Base-by-base conservation (phyloP, 805 yeast species). In the Candida broadrunensis region DNA sequence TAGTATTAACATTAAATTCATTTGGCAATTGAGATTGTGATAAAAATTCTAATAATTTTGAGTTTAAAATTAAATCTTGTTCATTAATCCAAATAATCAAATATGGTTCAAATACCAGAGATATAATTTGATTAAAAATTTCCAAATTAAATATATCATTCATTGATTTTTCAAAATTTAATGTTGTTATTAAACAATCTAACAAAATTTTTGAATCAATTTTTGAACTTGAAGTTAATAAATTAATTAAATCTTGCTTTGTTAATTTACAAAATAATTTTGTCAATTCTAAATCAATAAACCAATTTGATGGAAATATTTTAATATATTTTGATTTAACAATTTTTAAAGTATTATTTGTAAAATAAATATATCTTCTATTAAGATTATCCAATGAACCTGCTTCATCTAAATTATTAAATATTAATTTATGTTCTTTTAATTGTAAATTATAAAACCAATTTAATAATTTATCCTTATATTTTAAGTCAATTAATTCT, bases 341-440 rank as follows among this genome's bases (percentile, higher is more conserved):
- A 17, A 73, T 71, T 39, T 73, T 75, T 44, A 91, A 63, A 1
- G 87, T 75, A 49, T 85, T 81, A 49, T 83, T 82, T 8, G 29
- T 11, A 62, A 88, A 86, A 58, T 85, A 91, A 24, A 89, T 77
- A 58, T 80, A 93, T 36, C 99, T 70, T 49, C 97, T 70, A 23
- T 80, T 75, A 38, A 93, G 63, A 60, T 93, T 93, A 44, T 93
- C 99, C 44, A 93, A 65, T 4, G 95, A 84, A 1, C 97, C 97
- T 0, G 99, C 99, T 62, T 93, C 99, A 51, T 89, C 97, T 12
- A 80, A 73, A 8, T 81, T 72, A 39, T 80, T 76, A 63, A 93
- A 93, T 9, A 93, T 88, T 17, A 78, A 66, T 26, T 75, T 75
- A 33, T 91, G 80, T 52, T 91, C 98, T 52, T 76, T 77, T 39